Percentiles rank a stretch among this genome's conserved stretches.
phyloP scores from a whole-genome alignment of 139 green algal species.

The Coelastrella sp. region DNA sequence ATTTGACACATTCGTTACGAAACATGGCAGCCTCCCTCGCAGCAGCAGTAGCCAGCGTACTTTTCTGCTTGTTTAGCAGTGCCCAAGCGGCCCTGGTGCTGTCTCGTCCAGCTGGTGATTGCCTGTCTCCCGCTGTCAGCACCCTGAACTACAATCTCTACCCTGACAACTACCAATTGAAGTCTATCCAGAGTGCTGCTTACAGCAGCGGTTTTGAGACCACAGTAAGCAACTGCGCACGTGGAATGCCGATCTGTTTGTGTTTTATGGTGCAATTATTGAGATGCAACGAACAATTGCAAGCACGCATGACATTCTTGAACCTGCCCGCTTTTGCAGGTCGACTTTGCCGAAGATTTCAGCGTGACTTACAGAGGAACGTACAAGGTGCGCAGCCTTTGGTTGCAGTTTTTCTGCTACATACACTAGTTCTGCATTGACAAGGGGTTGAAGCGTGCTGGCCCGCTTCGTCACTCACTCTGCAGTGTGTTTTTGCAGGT shows the following conservation, averaged over 20 bases:
- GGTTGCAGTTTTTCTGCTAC: too few relatives aligned
- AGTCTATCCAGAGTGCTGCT: slow-evolving; percentile 6
- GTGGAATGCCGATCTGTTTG: too few relatives aligned
- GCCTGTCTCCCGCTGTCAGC: slow-evolving; percentile 7
- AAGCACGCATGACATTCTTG: background rate
- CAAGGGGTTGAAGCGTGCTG: too few relatives aligned
- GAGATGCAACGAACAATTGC: background rate
- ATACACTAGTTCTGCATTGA: too few relatives aligned
- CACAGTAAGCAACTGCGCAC: slow-evolving; percentile 28
- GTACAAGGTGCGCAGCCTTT: slow-evolving; percentile 63
- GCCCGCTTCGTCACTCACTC: too few relatives aligned
- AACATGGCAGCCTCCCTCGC: background rate
- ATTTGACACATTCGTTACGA: too few relatives aligned
- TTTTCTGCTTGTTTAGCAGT: background rate
- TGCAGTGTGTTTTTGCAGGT: slow-evolving; percentile 69
- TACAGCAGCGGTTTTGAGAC: slow-evolving; percentile 11
- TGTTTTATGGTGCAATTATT: background rate
- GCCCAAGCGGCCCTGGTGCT: slow-evolving; percentile 9
- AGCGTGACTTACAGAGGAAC: slow-evolving; percentile 70
- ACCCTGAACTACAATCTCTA: slow-evolving; percentile 41
- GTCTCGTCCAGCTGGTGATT: slow-evolving; percentile 23
- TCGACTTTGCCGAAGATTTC: slow-evolving; percentile 72
- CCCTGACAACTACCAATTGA: slow-evolving; percentile 21
- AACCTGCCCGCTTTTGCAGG: slow-evolving; percentile 61
- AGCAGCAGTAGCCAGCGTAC: slow-evolving; percentile 10